Evolutionary conservation across 257 asterid genomes (phyloP).

Genomic region (Lycium ferocissimum): DNA sequence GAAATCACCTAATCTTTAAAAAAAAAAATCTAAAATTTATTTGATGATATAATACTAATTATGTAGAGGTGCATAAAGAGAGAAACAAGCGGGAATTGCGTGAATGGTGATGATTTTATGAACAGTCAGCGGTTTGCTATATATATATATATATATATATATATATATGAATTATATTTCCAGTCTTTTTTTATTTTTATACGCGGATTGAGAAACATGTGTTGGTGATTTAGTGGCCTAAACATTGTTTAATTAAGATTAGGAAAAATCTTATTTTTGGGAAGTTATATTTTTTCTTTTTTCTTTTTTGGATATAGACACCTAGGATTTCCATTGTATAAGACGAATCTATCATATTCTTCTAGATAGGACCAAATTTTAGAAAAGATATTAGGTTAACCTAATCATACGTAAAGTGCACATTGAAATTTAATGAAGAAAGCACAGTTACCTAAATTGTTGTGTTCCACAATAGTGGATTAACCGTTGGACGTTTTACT

Average conservation of each 20-base stretch:
- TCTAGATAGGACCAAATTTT: neutral
- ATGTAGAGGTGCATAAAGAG: neutral
- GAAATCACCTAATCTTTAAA: neutral
- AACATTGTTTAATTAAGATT: neutral
- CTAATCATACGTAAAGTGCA: constrained; percentile 9
- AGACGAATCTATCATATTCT: neutral
- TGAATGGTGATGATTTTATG: neutral
- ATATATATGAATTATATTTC: neutral
- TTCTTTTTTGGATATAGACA: neutral
- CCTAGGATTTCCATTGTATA: neutral
- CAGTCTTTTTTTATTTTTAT: neutral
- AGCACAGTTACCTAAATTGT: neutral
- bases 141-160: neutral
- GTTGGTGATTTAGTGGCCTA: neutral
- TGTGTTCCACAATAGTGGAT: neutral
- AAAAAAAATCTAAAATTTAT: neutral
- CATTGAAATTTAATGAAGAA: neutral
- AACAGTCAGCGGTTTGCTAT: neutral
- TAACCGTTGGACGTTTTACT: neutral
- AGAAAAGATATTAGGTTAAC: neutral
- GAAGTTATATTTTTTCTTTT: neutral
- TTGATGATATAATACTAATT: neutral
- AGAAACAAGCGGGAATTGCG: constrained; percentile 12
- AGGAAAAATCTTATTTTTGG: neutral
- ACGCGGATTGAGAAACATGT: neutral